Evolutionary conservation across 345 rosid species (phyloP).

Genomic region (Euphorbia lathyris): DNA sequence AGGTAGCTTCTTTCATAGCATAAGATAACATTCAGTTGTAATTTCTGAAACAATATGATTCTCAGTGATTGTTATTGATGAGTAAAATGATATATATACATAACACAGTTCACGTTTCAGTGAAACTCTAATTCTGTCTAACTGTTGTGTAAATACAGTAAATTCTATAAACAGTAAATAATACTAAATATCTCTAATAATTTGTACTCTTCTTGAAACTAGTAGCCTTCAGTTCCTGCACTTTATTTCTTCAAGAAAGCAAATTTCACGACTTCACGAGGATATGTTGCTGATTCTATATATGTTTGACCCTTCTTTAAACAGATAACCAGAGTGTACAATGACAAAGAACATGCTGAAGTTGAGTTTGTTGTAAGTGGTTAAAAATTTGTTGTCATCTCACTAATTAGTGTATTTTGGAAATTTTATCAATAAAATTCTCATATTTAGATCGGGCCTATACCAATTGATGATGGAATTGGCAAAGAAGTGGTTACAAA

Average conservation of each 20-base stretch:
- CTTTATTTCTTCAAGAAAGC: not conserved
- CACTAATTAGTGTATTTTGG: not conserved
- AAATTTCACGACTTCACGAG: not conserved
- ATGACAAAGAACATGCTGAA: constrained; percentile 81
- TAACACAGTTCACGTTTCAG: too few relatives aligned
- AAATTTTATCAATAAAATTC: not conserved
- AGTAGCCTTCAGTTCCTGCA: not conserved
- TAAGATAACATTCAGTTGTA: not conserved
- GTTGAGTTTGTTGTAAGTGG: constrained; percentile 84
- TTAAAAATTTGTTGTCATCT: constrained; percentile 1
- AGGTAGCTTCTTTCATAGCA: constrained; percentile 39
- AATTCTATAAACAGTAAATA: too few relatives aligned
- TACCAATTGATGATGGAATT: constrained; percentile 77
- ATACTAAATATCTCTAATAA: too few relatives aligned
- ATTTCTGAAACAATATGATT: too few relatives aligned
- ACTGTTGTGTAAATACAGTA: too few relatives aligned
- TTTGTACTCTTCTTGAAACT: not conserved
- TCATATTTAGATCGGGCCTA: constrained; percentile 71
- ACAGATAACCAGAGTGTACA: constrained; percentile 87
- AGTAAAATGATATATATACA: too few relatives aligned
- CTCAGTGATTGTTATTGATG: too few relatives aligned
- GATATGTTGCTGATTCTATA: constrained; percentile 6
- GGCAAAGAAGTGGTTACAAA: constrained; percentile 81
- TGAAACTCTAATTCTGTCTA: too few relatives aligned
- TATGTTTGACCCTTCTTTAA: constrained; percentile 10